Evolutionary conservation across 23 red algal species (phyloP).

Genomic region (Gracilaria gracilis): DNA sequence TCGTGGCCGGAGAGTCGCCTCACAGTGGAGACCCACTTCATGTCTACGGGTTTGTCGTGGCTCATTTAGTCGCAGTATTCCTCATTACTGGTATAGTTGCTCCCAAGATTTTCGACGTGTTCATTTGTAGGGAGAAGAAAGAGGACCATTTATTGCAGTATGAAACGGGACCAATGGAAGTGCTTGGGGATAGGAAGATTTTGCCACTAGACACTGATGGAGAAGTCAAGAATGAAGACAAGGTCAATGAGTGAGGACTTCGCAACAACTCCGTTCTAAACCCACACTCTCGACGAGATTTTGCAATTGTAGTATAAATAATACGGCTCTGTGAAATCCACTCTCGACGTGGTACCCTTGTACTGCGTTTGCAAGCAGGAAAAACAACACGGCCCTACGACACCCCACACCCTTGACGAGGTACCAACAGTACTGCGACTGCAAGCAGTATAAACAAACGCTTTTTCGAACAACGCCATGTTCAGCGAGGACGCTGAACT

Average conservation of each 20-base stretch:
- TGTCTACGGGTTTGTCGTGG: neutral
- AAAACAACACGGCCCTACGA: too few species aligned
- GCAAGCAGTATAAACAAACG: too few species aligned
- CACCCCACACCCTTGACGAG: too few species aligned
- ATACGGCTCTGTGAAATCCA: too few species aligned
- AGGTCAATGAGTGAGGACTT: neutral
- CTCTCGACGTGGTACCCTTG: too few species aligned
- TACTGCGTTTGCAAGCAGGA: too few species aligned
- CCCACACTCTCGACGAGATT: too few species aligned
- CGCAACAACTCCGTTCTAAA: too few species aligned
- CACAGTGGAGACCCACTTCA: neutral
- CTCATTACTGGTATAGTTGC: neutral
- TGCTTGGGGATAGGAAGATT: neutral
- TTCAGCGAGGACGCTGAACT: too few species aligned
- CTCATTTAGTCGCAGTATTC: neutral
- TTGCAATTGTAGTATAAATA: too few species aligned
- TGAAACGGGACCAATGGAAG: neutral
- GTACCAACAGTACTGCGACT: too few species aligned
- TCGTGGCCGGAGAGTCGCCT: neutral
- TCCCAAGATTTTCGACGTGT: constrained; percentile 3
- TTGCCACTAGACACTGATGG: neutral
- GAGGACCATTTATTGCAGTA: constrained; percentile 3
- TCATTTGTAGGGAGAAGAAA: neutral
- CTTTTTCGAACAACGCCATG: too few species aligned
- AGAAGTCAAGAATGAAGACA: neutral